Base-by-base conservation (phyloP, 768 basidiomycete genomes). In the Zangia roseola region DNA sequence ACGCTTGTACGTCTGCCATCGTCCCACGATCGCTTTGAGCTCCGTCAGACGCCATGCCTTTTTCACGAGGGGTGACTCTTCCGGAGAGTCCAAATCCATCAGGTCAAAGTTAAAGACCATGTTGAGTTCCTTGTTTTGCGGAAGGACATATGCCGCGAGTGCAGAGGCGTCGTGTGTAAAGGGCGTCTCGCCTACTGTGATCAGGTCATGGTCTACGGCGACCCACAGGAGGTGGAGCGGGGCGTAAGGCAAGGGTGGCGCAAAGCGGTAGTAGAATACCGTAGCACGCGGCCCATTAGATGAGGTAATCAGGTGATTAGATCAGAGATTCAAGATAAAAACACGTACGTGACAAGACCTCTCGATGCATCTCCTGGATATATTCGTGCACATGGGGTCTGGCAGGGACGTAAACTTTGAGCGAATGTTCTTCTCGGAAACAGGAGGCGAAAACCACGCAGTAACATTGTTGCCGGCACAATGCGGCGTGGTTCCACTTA, bases 341-440 rank as follows among this genome's bases (percentile, higher is more conserved):
- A 45, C 36, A 71, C 80, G 51, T 56, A 84, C 82, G 69, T 10
- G 79, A 80, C 14, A 87, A 71, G 5, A 88, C 82, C 53, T 81
- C 74, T 28, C 54, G 45, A 47, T 83, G 63, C 83, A 91, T 86
- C 66, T 88, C 81, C 54, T 77, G 71, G 39, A 90, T 59, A 58
- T 75, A 89, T 48, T 86, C 80, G 57, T 87, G 84, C 0, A 87
- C 80, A 10, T 71, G 71, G 5, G 84, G 85, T 2, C 86, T 85
- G 58, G 17, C n/a, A 40, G 46, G 48, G 31, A 35, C 21, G 26
- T 31, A 35, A 43, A 12, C 21, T 49, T 24, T 41, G 48, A 13
- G 21, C 19, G 9, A 17, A 38, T 16, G 5, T 33, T 40, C 44
- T 33, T 38, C 24, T 55, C 52, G 30, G 19, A 54, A 12, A 31